Base-by-base conservation (phyloP, 1,139 yeast species). In the Zygoascus meyerae region DNA sequence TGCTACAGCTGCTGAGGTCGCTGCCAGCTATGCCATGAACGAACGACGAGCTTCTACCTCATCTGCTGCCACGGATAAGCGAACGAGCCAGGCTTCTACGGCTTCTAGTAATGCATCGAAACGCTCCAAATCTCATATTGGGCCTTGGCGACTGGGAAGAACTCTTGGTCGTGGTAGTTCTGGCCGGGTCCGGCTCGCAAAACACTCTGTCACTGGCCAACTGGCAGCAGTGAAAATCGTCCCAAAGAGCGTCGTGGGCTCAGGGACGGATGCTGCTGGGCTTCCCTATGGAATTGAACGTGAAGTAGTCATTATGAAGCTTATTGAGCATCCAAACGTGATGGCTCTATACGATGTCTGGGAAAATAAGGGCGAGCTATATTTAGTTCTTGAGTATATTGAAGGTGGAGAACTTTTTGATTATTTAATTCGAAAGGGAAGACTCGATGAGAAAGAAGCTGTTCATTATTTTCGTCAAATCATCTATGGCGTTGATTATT, bases 381-480 rank as follows among this genome's bases (percentile, higher is more conserved):
- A 90, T 61, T 76, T 92, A 57, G 94, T 94, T 28, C 70, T 92
- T 52, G 99, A 92, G 68, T 92, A 94, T 67, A 92, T 94, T 45
- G 97, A 94, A 69, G 96, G 97, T 44, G 99, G 99, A 37, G 98
- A 92, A 68, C 72, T 92, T 48, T 92, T 94, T 61, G 97, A 94
- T 67, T 81, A 90, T 59, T 73, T 92, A 47, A 89, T 92, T 52
- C 87, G 87, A 63, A 75, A 84, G 49, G 97, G 98, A 3, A 81
- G 86, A 42, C 73, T 92, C 46, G 92, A 85, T 46, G 99, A 92
- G 65, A 75, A 75, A 48, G 96, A 90, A 60, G 97, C 98, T 4
- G 79, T 90, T 48, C 78, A 79, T 58, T 92, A 89, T 67, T 92
- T 92, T 66, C 80, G 89, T 59, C 98, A 94, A 66, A 90, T 92